Evolutionary conservation across 2,329 filamentous ascomycete species (phyloP).

Genomic region (Didymella glomerata): DNA sequence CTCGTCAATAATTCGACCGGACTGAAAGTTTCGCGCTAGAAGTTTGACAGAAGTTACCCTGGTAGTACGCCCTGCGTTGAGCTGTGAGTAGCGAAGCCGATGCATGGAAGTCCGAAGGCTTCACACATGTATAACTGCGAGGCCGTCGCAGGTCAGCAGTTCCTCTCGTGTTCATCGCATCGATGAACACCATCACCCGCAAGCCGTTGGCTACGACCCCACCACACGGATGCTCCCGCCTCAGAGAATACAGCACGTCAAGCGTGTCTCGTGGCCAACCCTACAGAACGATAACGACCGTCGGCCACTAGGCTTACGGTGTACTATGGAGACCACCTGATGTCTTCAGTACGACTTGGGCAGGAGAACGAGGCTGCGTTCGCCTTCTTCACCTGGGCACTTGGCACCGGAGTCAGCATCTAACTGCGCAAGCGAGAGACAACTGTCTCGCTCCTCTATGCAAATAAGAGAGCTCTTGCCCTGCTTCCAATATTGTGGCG

Average conservation of each 20-base stretch:
- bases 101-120: conserved; percentile 9
- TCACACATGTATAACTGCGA: conserved; percentile 9
- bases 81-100: conserved; percentile 14
- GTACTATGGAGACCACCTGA: conserved; percentile 9
- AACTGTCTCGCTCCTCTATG: conserved; percentile 20
- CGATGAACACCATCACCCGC: not conserved
- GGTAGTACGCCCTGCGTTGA: conserved; percentile 3
- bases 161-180: not conserved
- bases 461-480: conserved; percentile 25
- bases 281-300: not conserved
- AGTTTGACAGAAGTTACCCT: conserved; percentile 1
- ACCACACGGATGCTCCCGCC: not conserved
- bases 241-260: not conserved
- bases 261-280: not conserved
- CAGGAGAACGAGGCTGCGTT: conserved; percentile 18
- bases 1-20: conserved; percentile 1
- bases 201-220: not conserved
- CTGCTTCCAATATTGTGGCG: conserved; percentile 40
- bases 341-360: conserved; percentile 9
- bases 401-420: not conserved
- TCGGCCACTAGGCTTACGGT: not conserved
- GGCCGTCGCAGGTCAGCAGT: not conserved
- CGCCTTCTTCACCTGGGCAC: not conserved
- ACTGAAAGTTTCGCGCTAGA: conserved; percentile 5
- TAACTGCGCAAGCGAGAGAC: conserved; percentile 9